Conservation (phyloP, 495 filamentous ascomycete genomes). For the Penicillium goetzii region DNA sequence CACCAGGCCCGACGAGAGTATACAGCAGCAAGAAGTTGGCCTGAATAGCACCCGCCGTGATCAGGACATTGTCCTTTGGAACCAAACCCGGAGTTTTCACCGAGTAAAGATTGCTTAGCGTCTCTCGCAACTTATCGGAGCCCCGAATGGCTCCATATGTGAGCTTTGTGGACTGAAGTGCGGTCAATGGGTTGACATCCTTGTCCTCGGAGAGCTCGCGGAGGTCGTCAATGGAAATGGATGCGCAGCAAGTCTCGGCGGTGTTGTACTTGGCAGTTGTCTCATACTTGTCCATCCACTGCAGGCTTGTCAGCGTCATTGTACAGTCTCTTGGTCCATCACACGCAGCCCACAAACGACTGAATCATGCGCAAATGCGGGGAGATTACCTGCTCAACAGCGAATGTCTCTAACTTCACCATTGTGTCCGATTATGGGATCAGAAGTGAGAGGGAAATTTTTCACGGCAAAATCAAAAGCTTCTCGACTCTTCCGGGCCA, state of each 20-base stretch:
- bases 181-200: constrained; percentile 42
- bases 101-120: constrained; percentile 69
- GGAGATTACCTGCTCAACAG: constrained; percentile 70
- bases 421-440: constrained; percentile 40
- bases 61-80: constrained; percentile 68
- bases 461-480: not conserved
- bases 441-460: not conserved
- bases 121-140: constrained; percentile 62
- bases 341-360: constrained; percentile 1
- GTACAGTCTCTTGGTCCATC: not conserved
- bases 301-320: constrained; percentile 9
- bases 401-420: constrained; percentile 72
- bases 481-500: not conserved
- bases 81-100: constrained; percentile 54
- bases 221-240: constrained; percentile 77
- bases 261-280: constrained; percentile 75
- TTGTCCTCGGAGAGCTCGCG: constrained; percentile 59
- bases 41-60: constrained; percentile 80
- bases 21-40: constrained; percentile 84
- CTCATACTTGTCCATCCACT: constrained; percentile 94
- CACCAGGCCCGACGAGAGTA: constrained; percentile 72
- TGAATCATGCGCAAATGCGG: constrained; percentile 25
- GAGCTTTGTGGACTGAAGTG: constrained; percentile 53
- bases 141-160: constrained; percentile 75
- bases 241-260: constrained; percentile 84